phyloP scores from a whole-genome alignment of 140 eudicot species.

The Cichorium intybus region DNA sequence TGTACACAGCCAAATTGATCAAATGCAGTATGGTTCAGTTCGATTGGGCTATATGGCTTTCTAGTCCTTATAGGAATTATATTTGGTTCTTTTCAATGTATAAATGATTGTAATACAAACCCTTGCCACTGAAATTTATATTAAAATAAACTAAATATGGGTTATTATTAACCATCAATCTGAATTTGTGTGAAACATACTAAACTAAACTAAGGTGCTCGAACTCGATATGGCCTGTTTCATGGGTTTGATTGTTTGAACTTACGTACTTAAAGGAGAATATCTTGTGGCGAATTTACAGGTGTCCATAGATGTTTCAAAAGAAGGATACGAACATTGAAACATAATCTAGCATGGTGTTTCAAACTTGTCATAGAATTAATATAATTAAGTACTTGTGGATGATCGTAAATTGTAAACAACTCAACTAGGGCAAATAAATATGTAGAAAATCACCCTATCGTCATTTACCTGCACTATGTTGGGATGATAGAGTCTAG shows the following conservation, averaged over 20 bases:
- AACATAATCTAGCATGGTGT: neutral
- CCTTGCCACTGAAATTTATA: too few species aligned
- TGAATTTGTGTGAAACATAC: neutral
- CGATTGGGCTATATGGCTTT: too few species aligned
- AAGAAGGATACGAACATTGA: too few species aligned
- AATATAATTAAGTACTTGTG: neutral
- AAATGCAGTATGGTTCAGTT: too few species aligned
- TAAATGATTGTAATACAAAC: too few species aligned
- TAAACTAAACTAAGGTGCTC: neutral
- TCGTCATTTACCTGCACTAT: constrained; percentile 72
- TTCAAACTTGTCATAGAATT: neutral
- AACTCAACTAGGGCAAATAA: neutral
- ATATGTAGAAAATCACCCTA: neutral
- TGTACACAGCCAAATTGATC: too few species aligned
- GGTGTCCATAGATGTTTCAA: neutral
- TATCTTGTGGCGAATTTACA: neutral
- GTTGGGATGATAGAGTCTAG: constrained; percentile 89
- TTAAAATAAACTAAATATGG: too few species aligned
- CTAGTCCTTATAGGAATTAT: too few species aligned
- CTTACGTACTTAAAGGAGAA: too few species aligned
- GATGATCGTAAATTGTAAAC: neutral
- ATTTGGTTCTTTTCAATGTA: too few species aligned
- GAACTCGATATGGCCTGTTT: neutral
- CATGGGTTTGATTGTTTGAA: neutral
- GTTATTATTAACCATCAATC: too few species aligned